Base-by-base conservation (phyloP, 2,329 filamentous ascomycete genomes). In the Colletotrichum limetticola region DNA sequence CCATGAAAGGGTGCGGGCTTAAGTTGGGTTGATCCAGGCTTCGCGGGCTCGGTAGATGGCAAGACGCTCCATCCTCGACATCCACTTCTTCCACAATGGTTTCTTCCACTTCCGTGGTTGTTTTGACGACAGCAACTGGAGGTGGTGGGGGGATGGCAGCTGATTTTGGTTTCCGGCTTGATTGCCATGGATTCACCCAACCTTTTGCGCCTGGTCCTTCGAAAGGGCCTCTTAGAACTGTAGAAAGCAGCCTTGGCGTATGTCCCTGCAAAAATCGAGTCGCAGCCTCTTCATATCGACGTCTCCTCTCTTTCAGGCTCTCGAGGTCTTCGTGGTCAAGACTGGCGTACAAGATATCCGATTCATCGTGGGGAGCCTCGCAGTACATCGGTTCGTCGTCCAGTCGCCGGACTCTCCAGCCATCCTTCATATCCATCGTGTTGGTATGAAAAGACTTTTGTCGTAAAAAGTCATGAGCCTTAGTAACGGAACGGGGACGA, bases 191-290 rank as follows among this genome's bases (percentile, higher is more conserved):
- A 74, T 90, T 89, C 37, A 79, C 76, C 88, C 88, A 90, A 26
- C 86, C 86, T 67, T 77, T 79, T 37, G 71, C 66, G 12, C 66
- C 60, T 35, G 71, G 66, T 14, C 71, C 71, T 57, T 87, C 85
- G 75, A 94, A 92, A 0, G 92, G 92, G 0, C 92, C 92, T 72
- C 83, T 86, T 3, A 94, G 83, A 6, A 83, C 81, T 7, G 92
- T 88, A 14, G 92, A 92, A 3, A 91, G 79, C 3, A 95, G 84
- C 28, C 88, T 77, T 0, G 92, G 86, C 2, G 85, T 78, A 35
- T 85, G 82, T 0, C 92, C 92, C 7, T 85, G 81, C 49, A 93
- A 82, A 76, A 88, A 94, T 42, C 86, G 85, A 37, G 85, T 82
- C 1, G 90, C 92, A 14, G 91, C 87, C 0, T 84, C 80, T 78